Conservation (phyloP, 2,329 filamentous ascomycete species). For the Fusarium armeniacum region DNA sequence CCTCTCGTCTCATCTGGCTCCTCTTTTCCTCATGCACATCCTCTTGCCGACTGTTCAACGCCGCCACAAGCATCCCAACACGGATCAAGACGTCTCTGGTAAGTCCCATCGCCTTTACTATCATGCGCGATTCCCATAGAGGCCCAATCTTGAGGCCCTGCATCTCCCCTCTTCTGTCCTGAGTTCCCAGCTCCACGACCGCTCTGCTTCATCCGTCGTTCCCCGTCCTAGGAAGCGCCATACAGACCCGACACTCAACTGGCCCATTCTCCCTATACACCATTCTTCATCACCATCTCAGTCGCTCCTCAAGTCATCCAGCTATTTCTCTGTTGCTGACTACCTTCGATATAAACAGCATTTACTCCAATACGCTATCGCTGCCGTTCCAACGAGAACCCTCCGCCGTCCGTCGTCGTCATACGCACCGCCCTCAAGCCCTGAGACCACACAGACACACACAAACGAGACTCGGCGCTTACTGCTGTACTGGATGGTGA, state of each 20-base stretch:
- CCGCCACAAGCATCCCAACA: conserved; percentile 54
- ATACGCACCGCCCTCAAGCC: conserved; percentile 51
- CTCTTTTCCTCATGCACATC: conserved; percentile 63
- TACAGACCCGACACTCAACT: conserved; percentile 37
- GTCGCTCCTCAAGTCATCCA: conserved; percentile 9
- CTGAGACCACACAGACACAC: conserved; percentile 45
- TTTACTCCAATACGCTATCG: conserved; percentile 23
- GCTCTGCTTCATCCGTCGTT: conserved; percentile 48
- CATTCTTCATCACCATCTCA: conserved; percentile 31
- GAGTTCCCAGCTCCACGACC: conserved; percentile 40
- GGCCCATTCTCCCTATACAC: conserved; percentile 29
- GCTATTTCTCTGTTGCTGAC: conserved; percentile 45
- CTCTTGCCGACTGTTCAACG: conserved; percentile 54
- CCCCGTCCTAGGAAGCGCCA: conserved; percentile 46
- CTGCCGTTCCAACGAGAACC: conserved; percentile 41
- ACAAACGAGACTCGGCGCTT: conserved; percentile 52
- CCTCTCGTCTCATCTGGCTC: conserved; percentile 55
- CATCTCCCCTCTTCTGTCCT: conserved; percentile 46
- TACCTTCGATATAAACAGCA: conserved; percentile 26
- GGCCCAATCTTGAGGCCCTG: conserved; percentile 48
- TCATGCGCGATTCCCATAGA: conserved; percentile 56
- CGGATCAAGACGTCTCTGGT: conserved; percentile 55
- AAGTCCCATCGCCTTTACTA: conserved; percentile 54
- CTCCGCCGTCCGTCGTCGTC: conserved; percentile 46
- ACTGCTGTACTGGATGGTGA: conserved; percentile 53